Evolutionary conservation across 2,329 filamentous ascomycete genomes (phyloP).

Genomic region (Pseudogymnoascus sp.): DNA sequence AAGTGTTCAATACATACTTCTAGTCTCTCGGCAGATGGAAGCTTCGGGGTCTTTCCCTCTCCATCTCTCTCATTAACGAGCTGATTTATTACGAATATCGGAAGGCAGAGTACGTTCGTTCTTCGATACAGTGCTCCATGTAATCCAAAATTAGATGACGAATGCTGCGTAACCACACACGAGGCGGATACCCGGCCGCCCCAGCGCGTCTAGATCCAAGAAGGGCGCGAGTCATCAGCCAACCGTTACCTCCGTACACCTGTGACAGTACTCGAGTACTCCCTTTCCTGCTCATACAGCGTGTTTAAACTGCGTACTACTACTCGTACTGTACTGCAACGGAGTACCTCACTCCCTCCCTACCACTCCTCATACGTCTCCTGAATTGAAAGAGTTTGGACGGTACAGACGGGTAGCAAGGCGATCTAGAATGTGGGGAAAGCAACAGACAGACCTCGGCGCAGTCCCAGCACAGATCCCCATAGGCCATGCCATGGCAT

Average conservation of each 20-base stretch:
- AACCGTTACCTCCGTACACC: background rate
- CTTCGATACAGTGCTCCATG: background rate
- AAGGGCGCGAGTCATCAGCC: background rate
- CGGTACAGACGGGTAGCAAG: background rate
- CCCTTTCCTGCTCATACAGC: no score
- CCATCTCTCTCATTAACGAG: background rate
- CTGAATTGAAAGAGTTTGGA: background rate
- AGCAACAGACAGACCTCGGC: background rate
- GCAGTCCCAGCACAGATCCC: background rate
- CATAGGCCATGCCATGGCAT: background rate
- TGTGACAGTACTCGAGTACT: no score
- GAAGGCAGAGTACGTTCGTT: background rate
- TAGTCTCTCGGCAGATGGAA: background rate
- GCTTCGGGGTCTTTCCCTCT: background rate
- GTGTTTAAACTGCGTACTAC: background rate
- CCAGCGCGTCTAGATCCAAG: constrained; percentile 1
- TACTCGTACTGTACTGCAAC: background rate
- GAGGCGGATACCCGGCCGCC: background rate
- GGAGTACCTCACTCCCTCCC: background rate
- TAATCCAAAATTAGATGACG: constrained; percentile 4
- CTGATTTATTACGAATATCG: background rate
- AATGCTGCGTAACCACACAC: constrained; percentile 1
- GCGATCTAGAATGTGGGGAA: background rate
- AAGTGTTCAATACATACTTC: background rate
- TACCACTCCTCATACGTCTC: background rate